Evolutionary conservation across 495 filamentous ascomycete genomes (phyloP), one percentile per base, ranked within the genome.

Genomic region (Penicillium lividum): DNA sequence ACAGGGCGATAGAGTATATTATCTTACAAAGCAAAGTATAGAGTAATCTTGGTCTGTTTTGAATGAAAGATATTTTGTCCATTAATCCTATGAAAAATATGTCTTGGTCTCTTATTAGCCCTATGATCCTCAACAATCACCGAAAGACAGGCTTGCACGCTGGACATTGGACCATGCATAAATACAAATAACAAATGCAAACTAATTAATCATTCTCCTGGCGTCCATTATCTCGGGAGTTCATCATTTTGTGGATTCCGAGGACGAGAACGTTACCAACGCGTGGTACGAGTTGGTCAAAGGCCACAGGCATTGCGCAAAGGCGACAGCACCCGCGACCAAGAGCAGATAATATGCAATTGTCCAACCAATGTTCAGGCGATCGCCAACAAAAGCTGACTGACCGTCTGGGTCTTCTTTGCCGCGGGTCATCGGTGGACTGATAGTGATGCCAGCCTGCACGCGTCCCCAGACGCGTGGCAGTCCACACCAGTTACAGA

Each of bases 401-500:
- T 36, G 59, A n/a, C 53, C 53, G 40, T 71, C 69, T 1, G 65
- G 60, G 50, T 79, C 74, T 15, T 80, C 75, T 51, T 82, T 83
- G 7, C 70, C 74, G 36, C 74, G 71, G 0, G 48, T 65, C 40
- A 68, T 34, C 25, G 65, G 68, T 47, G 69, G 68, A 8, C 64
- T 69, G 7, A 74, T 62, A 34, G 69, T 65, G 51, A 70, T 60
- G 44, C 53, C 75, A 0, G 72, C 71, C 61, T 86, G 80, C 1
- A 96, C 85, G 4, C 84, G 78, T 0, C 93, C 92, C 89, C 89
- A 96, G 18, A 98, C 66, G 10, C 89, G 79, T n/a, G 95, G 94
- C 58, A 97, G 67, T 3, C 94, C 93, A 80, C 89, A 86, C 81
- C 84, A 90, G 67, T 98, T 98, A 73, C 94, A 98, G 73, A 98